These are phyloP conservation scores for Rusavskia elegans DNA, from an alignment of 495 filamentous ascomycete genomes.

Conservation along the genomic window DNA sequence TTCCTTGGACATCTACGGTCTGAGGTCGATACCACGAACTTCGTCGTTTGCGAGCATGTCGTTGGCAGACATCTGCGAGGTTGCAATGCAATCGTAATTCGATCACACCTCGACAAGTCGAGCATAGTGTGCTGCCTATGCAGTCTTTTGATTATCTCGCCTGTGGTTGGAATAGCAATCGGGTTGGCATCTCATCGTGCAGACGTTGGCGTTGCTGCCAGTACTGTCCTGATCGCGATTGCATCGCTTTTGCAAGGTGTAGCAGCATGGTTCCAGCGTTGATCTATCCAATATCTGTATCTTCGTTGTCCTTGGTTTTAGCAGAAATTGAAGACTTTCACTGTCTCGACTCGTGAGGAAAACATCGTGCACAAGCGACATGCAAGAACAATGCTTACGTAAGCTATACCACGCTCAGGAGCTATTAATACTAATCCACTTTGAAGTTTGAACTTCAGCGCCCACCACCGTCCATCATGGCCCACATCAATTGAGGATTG, in stretches of 20 bases:
- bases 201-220: background rate
- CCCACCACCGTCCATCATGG: background rate
- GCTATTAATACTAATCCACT: too few relatives aligned
- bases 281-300: too few relatives aligned
- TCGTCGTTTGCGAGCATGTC: background rate
- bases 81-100: background rate
- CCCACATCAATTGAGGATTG: background rate
- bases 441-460: too few relatives aligned
- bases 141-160: background rate
- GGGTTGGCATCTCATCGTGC: background rate
- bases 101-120: background rate
- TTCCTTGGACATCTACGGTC: background rate
- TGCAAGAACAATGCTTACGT: too few relatives aligned
- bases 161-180: background rate
- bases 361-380: too few relatives aligned
- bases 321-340: background rate
- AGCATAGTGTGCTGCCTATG: background rate
- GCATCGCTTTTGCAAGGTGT: background rate
- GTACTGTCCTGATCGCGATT: background rate
- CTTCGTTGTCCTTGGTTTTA: background rate
- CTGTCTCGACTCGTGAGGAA: too few relatives aligned
- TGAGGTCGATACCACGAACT: background rate
- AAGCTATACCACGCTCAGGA: too few relatives aligned
- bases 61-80: background rate
- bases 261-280: background rate